Evolutionary conservation across 177 flowering plant genomes (phyloP), one percentile per base, ranked within the genome.

Genomic region (Vitis hybrid): DNA sequence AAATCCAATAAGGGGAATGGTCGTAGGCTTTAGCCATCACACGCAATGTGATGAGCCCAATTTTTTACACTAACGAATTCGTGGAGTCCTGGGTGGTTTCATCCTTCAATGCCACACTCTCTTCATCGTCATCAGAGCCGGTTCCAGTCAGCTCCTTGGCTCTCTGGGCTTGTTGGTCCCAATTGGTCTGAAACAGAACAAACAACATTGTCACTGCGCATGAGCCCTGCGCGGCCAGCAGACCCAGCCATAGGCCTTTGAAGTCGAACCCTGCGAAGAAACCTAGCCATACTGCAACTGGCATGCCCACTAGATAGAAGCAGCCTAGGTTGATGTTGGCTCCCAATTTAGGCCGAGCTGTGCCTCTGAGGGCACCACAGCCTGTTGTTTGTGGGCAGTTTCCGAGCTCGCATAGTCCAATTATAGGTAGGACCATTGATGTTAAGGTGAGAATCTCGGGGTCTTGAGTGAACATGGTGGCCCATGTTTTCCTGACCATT

Each of bases 391-490:
- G 96, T 0, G 96, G 96, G 65, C 91, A 85, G 62, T 91, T 91
- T 2, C 96, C 96, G 2, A 89, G 79, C 79, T 91, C 96, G 61
- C 96, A 91, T 0, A 91, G 81, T 13, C 96, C 96, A 11, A 91
- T 83, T 11, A 85, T 82, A 3, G 88, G 88, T 52, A 85, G 50
- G 52, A 82, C 86, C 11, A 68, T 19, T 4, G 87, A 73, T 1
- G 86, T 85, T 32, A 85, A 55, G 0, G 74, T 76, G 0, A 80
- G 64, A 13, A 85, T 85, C 52, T 83, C 80, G 1, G 65, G 10
- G 52, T 85, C 88, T 48, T 40, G 50, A 0, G 87, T 85, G 76
- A 83, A 83, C 79, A 82, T 80, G 3, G 17, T 73, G 0, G 85
- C 86, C 88, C 88, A 85, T 0, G 65, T 15, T 5, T 70, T 73